Evolutionary conservation across 2,329 filamentous ascomycete species (phyloP).

Genomic region (Aspergillus sp.): DNA sequence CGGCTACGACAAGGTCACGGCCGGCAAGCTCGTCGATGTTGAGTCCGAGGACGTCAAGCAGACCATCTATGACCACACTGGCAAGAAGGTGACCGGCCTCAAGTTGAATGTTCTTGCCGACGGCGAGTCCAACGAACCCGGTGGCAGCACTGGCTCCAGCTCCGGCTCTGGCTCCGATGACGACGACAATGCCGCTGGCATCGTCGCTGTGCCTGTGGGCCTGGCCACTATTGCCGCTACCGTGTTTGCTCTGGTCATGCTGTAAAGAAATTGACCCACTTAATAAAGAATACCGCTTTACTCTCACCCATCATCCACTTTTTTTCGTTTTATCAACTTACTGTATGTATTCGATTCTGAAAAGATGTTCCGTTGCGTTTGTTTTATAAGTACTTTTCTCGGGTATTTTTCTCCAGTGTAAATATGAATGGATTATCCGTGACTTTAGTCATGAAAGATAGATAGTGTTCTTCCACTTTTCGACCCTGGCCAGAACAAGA

Average conservation of each 20-base stretch:
- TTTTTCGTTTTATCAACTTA: not conserved
- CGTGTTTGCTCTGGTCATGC: constrained; percentile 27
- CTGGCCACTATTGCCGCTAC: constrained; percentile 26
- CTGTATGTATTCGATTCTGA: not conserved
- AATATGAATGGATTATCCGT: not conserved
- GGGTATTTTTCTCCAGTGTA: not conserved
- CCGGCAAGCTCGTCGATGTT: constrained; percentile 64
- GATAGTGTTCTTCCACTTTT: not conserved
- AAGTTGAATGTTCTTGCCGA: constrained; percentile 55
- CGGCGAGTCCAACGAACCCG: constrained; percentile 58
- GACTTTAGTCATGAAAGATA: not conserved
- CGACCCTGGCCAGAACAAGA: not conserved
- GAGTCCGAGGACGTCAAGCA: constrained; percentile 56
- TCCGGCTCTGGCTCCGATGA: constrained; percentile 17
- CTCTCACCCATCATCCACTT: not conserved
- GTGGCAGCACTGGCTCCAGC: constrained; percentile 33
- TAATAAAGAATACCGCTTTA: not conserved
- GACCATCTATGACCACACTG: constrained; percentile 57
- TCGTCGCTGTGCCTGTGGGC: constrained; percentile 25
- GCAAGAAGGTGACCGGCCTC: constrained; percentile 62
- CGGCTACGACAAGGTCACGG: constrained; percentile 66
- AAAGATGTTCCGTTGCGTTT: not conserved
- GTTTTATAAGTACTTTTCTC: not conserved
- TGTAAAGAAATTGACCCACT: constrained; percentile 19
- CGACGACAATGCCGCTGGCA: constrained; percentile 21